Evolutionary conservation across 352 stramenopile genomes (phyloP), one percentile per base, ranked within the genome.

Genomic region (Hyaloperonospora arabidopsidis): DNA sequence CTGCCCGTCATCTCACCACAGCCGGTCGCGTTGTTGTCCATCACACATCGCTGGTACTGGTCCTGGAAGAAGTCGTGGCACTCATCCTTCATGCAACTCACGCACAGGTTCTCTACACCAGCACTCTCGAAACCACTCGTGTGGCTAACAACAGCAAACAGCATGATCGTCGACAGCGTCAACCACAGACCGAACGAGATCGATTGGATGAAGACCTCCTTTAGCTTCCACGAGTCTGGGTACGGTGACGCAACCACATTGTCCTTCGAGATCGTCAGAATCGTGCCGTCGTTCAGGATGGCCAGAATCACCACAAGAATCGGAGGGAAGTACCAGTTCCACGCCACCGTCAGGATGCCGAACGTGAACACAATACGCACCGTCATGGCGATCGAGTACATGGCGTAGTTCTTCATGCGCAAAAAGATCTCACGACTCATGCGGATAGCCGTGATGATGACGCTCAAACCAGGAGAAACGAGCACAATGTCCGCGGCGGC

Each of bases 381-480:
- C 23, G 84, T 95, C 69, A 91, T 91, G 36, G 85, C 88, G 19
- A 96, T 89, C 41, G 84, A 81, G 73, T 97, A 97, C 65, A 96
- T 84, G 29, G 90, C 86, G 68, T 97, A 96, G 55, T 83, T 86
- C 70, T 96, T 96, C 74, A 97, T 93, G 44, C 86, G 76, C 49
- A 87, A 62, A 72, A 97, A 97, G 46, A 96, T 97, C 52, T 92
- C 72, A 52, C 86, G 75, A 36, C 65, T 84, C 70, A 93, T 87
- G 49, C 89, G 70, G 35, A 97, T 90, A 19, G 88, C 88, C 11
- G 79, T 89, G 66, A 95, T 95, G 45, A 97, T 96, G 22, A 86
- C 78, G 59, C 61, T 79, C 34, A 97, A 61, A 75, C 86, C 88
- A 35, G 83, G 81, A 21, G 86, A 85, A 22, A 93, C 92, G 15